Conservation (phyloP, 352 stramenopile genomes). For the Globisporangium ultimum region DNA sequence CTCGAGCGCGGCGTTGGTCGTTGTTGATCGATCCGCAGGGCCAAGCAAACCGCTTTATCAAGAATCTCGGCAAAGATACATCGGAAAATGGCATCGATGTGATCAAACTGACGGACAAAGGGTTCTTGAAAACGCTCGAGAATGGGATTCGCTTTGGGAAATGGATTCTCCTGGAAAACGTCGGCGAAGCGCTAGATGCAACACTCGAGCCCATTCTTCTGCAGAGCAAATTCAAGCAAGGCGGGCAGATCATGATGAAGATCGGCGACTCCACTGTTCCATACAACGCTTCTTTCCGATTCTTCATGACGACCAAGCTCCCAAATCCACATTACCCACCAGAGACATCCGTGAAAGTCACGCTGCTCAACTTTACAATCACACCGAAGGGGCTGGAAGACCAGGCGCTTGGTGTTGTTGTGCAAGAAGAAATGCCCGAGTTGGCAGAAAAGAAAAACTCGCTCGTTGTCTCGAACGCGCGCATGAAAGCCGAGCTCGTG, state of each 20-base stretch:
- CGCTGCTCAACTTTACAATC: conserved; percentile 92
- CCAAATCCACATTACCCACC: conserved; percentile 92
- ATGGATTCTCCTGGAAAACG: conserved; percentile 90
- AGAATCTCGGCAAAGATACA: conserved; percentile 86
- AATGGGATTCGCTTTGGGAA: conserved; percentile 93
- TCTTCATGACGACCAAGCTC: conserved; percentile 94
- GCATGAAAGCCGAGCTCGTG: conserved; percentile 91
- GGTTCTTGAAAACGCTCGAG: conserved; percentile 83
- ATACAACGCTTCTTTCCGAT: conserved; percentile 88
- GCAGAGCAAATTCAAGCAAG: conserved; percentile 92
- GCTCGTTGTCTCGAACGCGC: conserved; percentile 88
- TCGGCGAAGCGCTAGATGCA: conserved; percentile 84
- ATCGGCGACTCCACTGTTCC: conserved; percentile 90
- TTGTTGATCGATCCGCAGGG: conserved; percentile 92
- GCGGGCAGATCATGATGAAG: conserved; percentile 92
- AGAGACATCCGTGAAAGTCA: conserved; percentile 92
- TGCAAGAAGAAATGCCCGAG: conserved; percentile 93
- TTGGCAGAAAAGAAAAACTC: conserved; percentile 93
- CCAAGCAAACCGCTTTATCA: conserved; percentile 93
- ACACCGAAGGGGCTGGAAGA: conserved; percentile 89
- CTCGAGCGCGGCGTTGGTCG: conserved; percentile 84
- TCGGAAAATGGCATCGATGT: conserved; percentile 86
- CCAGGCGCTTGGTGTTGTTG: conserved; percentile 89
- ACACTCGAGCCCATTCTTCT: conserved; percentile 89
- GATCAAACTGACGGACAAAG: conserved; percentile 79